phyloP scores from a whole-genome alignment of 306 rosid genomes.

The Leucaena leucocephala region DNA sequence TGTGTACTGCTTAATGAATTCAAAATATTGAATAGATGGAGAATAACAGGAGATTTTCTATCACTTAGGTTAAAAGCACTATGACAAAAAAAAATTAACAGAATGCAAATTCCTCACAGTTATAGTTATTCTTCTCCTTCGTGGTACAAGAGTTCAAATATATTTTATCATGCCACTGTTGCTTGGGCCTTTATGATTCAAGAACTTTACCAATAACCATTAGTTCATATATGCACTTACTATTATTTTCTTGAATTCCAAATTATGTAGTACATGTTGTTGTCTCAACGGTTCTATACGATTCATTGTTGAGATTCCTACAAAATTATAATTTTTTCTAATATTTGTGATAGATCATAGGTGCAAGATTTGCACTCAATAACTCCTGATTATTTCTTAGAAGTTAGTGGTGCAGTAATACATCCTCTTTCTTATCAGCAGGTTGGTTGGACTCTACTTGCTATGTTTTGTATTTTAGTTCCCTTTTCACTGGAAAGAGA shows the following conservation, averaged over 20 bases:
- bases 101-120: background rate
- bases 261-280: background rate
- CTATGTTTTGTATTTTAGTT: constrained; percentile 23
- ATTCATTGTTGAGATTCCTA: background rate
- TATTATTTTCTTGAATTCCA: background rate
- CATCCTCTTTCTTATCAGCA: constrained; percentile 98
- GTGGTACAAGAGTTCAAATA: too few species aligned
- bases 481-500: background rate
- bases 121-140: background rate
- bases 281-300: background rate
- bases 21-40: background rate
- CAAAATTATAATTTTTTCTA: background rate
- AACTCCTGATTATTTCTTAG: constrained; percentile 87
- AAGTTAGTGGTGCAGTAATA: constrained; percentile 94
- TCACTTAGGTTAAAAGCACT: background rate
- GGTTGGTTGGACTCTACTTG: constrained; percentile 58
- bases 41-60: background rate
- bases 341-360: constrained; percentile 58
- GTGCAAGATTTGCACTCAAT: constrained; percentile 93
- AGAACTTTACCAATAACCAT: too few species aligned
- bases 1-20: background rate
- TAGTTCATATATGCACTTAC: too few species aligned
- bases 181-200: too few species aligned
- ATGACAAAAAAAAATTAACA: background rate
- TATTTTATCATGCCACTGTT: too few species aligned